phyloP scores from a whole-genome alignment of 352 stramenopile genomes.

The Globisporangium mamillatum region DNA sequence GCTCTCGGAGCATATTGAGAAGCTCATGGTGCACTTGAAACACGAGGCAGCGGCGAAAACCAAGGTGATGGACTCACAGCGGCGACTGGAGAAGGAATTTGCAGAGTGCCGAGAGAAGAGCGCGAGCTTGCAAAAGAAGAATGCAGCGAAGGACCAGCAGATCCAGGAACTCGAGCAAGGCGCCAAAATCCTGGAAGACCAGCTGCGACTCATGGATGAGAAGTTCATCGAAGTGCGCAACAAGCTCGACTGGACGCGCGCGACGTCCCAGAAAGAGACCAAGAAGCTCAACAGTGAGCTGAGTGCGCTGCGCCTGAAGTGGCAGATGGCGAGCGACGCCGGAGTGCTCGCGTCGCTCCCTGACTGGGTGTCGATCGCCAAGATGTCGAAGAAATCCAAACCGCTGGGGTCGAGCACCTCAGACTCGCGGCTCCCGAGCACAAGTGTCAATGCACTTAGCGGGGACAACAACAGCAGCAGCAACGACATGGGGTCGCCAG shows the following conservation, averaged over 20 bases:
- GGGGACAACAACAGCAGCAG: slow-evolving; percentile 27
- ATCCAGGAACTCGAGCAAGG: slow-evolving; percentile 92
- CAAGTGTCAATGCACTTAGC: slow-evolving; percentile 4
- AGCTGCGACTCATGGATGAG: slow-evolving; percentile 96
- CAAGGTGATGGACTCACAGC: slow-evolving; percentile 71
- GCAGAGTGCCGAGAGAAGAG: slow-evolving; percentile 61
- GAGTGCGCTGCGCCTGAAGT: slow-evolving; percentile 66
- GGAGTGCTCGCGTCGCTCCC: slow-evolving; percentile 39
- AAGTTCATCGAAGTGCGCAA: slow-evolving; percentile 96
- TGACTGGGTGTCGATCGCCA: slow-evolving; percentile 37
- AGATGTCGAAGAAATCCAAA: slow-evolving; percentile 31
- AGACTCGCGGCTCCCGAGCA: slow-evolving; percentile 35
- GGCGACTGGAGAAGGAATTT: slow-evolving; percentile 80
- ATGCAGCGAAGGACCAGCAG: slow-evolving; percentile 76
- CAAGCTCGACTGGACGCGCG: slow-evolving; percentile 94
- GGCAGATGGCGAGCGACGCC: slow-evolving; percentile 65
- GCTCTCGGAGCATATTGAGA: slow-evolving; percentile 95
- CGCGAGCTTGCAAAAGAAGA: slow-evolving; percentile 72
- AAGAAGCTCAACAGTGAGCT: slow-evolving; percentile 68
- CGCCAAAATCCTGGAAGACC: slow-evolving; percentile 93
- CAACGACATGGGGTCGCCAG: slow-evolving; percentile 9
- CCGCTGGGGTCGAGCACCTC: slow-evolving; percentile 52
- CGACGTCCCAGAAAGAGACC: slow-evolving; percentile 81
- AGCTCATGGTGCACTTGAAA: slow-evolving; percentile 96
- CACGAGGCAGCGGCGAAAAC: slow-evolving; percentile 94